These are phyloP conservation scores for Castanea crenata DNA, from an alignment of 306 rosid genomes.

Conservation along the genomic window DNA sequence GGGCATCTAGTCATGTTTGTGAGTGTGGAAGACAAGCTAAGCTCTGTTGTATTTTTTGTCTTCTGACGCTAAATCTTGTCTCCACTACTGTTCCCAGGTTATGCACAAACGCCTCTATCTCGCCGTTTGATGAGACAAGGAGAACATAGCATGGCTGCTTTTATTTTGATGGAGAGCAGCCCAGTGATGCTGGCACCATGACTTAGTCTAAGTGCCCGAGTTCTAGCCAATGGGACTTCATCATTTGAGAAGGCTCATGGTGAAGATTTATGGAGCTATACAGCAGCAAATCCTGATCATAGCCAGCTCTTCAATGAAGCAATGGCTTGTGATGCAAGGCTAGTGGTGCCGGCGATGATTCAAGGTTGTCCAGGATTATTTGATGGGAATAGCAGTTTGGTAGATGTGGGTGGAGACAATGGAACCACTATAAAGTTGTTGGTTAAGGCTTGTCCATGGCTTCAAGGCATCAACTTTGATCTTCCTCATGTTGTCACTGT, in stretches of 20 bases:
- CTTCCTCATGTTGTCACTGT: conserved; percentile 56
- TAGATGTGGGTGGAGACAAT: conserved; percentile 75
- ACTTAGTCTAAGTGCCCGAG: conserved; percentile 23
- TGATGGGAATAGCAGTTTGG: conserved; percentile 44
- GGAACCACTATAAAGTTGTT: conserved; percentile 44
- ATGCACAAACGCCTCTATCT: conserved; percentile 39
- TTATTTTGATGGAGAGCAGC: conserved; percentile 31
- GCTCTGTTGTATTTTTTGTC: no score
- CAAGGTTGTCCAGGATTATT: conserved; percentile 39
- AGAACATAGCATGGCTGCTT: conserved; percentile 22
- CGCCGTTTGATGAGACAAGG: conserved; percentile 28
- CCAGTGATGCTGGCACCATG: conserved; percentile 48
- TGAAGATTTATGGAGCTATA: conserved; percentile 50
- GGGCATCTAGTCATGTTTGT: no score
- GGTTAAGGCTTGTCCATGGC: conserved; percentile 39
- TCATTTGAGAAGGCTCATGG: conserved; percentile 48
- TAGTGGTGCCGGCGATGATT: conserved; percentile 27
- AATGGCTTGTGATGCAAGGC: conserved; percentile 54
- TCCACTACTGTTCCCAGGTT: not conserved
- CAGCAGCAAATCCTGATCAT: conserved; percentile 25
- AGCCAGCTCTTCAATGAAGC: conserved; percentile 54
- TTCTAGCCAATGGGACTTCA: conserved; percentile 4
- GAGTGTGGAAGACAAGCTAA: no score
- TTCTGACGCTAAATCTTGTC: no score
- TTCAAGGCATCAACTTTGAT: conserved; percentile 61